Conservation (phyloP, 441 rosid genomes). For the Syzygium malaccense region DNA sequence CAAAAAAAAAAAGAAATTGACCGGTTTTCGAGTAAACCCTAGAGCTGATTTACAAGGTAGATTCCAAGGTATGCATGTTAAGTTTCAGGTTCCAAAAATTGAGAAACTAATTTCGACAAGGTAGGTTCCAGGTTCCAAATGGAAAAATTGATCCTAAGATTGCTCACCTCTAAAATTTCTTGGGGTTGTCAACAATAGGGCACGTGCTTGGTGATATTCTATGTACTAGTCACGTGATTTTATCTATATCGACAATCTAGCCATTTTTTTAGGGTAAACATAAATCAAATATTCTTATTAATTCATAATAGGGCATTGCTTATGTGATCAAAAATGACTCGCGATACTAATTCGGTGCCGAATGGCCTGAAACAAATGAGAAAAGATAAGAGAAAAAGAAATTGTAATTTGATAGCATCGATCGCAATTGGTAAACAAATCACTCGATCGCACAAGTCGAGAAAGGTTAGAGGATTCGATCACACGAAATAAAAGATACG, state of each 20-base stretch:
- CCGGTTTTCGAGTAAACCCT: fast-evolving
- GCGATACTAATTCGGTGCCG: not conserved
- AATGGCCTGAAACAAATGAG: not conserved
- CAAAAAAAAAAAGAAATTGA: not conserved
- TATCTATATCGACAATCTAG: not conserved
- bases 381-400: not conserved
- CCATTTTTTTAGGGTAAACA: not conserved
- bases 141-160: fast-evolving
- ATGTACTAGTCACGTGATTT: not conserved
- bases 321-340: not conserved
- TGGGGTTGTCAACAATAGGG: not conserved
- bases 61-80: fast-evolving
- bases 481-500: fast-evolving
- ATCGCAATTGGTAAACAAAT: not conserved
- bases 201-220: not conserved
- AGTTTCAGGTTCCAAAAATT: not conserved
- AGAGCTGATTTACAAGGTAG: fast-evolving
- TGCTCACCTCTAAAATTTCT: not conserved
- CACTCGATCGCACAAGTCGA: not conserved
- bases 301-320: not conserved
- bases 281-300: not conserved
- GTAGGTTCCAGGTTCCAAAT: fast-evolving
- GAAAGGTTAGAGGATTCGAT: not conserved
- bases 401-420: not conserved
- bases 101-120: not conserved